Evolutionary conservation across 2,329 filamentous ascomycete genomes (phyloP).

Genomic region (Xylariaceae sp.): DNA sequence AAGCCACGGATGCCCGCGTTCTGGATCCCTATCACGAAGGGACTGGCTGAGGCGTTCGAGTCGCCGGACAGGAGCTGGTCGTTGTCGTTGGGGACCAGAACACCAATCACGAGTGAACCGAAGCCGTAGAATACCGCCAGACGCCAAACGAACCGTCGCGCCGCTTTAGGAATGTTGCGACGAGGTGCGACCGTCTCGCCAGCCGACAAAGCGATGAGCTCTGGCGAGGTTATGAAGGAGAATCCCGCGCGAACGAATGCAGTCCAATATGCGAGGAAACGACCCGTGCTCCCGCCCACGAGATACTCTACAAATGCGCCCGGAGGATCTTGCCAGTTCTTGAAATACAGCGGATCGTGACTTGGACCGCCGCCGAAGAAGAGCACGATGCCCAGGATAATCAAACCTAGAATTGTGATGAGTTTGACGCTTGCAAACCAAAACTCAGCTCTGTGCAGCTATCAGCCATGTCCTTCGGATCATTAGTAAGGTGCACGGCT

Average conservation of each 20-base stretch:
- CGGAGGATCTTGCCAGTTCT: slow-evolving; percentile 44
- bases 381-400: slow-evolving; percentile 53
- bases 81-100: slow-evolving; percentile 64
- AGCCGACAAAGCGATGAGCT: slow-evolving; percentile 60
- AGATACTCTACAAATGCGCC: slow-evolving; percentile 47
- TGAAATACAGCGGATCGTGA: slow-evolving; percentile 46
- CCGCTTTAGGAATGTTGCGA: slow-evolving; percentile 63
- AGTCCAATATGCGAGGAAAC: slow-evolving; percentile 57
- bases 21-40: slow-evolving; percentile 65
- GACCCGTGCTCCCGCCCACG: slow-evolving; percentile 42
- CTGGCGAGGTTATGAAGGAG: slow-evolving; percentile 59
- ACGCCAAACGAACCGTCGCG: slow-evolving; percentile 58
- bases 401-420: slow-evolving; percentile 53
- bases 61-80: slow-evolving; percentile 52
- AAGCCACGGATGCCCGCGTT: slow-evolving; percentile 59
- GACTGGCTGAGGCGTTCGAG: slow-evolving; percentile 58
- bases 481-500: too few relatives aligned
- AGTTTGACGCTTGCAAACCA: slow-evolving; percentile 60
- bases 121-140: slow-evolving; percentile 62
- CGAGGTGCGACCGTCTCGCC: slow-evolving; percentile 63
- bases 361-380: slow-evolving; percentile 53
- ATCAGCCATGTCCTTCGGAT: neutral
- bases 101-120: slow-evolving; percentile 57
- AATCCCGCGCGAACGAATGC: slow-evolving; percentile 57
- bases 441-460: slow-evolving; percentile 44